Conservation (phyloP, 805 yeast species). For the Candida stauntonica region DNA sequence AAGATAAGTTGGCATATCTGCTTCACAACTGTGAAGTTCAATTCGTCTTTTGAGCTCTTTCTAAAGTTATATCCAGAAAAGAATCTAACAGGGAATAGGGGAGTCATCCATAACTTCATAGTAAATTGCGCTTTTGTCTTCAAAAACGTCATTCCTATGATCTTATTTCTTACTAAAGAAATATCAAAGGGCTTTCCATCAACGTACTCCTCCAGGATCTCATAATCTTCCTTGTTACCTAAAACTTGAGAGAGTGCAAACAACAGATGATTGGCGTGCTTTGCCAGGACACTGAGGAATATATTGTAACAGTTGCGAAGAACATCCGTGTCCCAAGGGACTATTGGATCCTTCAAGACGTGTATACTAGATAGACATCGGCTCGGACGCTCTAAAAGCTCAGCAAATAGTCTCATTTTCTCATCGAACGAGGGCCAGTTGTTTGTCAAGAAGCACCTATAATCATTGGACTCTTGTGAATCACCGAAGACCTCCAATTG, state of each 20-base stretch:
- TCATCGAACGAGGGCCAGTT: too few relatives aligned
- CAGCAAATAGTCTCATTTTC: too few relatives aligned
- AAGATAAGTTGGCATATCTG: slow-evolving; percentile 4
- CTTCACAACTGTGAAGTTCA: background rate
- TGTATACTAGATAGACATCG: too few relatives aligned
- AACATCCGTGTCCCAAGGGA: background rate
- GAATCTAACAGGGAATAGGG: too few relatives aligned
- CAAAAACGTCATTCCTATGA: slow-evolving; percentile 5
- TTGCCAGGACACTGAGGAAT: background rate
- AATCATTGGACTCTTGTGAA: too few relatives aligned
- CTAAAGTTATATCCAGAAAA: too few relatives aligned
- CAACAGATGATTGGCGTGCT: background rate
- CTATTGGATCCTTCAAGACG: background rate
- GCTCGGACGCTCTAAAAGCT: too few relatives aligned
- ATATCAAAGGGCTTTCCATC: slow-evolving; percentile 5
- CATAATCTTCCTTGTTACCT: slow-evolving; percentile 1
- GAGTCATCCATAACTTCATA: slow-evolving; percentile 1
- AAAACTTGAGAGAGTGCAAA: slow-evolving; percentile 1
- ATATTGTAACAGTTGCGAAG: background rate
- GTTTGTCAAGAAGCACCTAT: too few relatives aligned
- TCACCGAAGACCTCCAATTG: too few relatives aligned
- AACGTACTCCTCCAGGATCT: too few relatives aligned
- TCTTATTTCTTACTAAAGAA: background rate
- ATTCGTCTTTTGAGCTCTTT: background rate
- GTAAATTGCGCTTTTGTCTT: background rate